phyloP scores from a whole-genome alignment of 805 yeast genomes.

The Candida germanica region DNA sequence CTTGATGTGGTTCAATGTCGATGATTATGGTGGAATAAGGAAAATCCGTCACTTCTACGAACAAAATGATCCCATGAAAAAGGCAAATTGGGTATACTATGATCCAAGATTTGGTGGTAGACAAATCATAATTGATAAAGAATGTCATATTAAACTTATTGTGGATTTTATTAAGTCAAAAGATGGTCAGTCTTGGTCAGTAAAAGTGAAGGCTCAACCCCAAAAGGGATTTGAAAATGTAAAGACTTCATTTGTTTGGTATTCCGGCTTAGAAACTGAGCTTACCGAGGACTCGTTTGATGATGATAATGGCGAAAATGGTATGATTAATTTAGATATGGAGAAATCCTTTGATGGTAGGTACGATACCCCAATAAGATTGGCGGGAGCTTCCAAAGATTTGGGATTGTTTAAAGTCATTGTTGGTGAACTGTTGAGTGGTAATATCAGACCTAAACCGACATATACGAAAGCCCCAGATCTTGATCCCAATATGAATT shows the following conservation, averaged over 20 bases:
- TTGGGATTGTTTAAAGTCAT: conserved; percentile 63
- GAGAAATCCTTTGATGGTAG: conserved; percentile 20
- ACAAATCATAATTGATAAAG: conserved; percentile 68
- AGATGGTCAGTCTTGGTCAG: conserved; percentile 78
- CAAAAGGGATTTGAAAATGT: conserved; percentile 44
- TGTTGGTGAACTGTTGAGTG: conserved; percentile 53
- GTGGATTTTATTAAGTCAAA: conserved; percentile 73
- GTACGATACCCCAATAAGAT: conserved; percentile 36
- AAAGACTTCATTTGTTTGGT: conserved; percentile 68
- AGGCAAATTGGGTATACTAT: conserved; percentile 82
- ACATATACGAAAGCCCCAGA: conserved; percentile 13
- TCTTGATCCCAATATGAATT: conserved; percentile 57
- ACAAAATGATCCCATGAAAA: conserved; percentile 63
- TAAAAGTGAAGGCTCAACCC: conserved; percentile 66
- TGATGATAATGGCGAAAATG: conserved; percentile 10
- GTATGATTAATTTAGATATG: conserved; percentile 10
- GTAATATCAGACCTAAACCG: conserved; percentile 41
- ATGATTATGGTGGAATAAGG: conserved; percentile 50
- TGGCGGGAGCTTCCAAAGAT: conserved; percentile 51
- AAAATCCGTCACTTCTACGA: conserved; percentile 72
- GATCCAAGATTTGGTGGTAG: conserved; percentile 88
- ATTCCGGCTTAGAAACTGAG: conserved; percentile 72
- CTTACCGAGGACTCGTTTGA: conserved; percentile 7
- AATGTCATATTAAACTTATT: conserved; percentile 57
- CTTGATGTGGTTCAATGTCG: conserved; percentile 81